These are phyloP conservation scores for Ceratocystis papillata DNA, from an alignment of 2,329 filamentous ascomycete genomes.

Conservation along the genomic window DNA sequence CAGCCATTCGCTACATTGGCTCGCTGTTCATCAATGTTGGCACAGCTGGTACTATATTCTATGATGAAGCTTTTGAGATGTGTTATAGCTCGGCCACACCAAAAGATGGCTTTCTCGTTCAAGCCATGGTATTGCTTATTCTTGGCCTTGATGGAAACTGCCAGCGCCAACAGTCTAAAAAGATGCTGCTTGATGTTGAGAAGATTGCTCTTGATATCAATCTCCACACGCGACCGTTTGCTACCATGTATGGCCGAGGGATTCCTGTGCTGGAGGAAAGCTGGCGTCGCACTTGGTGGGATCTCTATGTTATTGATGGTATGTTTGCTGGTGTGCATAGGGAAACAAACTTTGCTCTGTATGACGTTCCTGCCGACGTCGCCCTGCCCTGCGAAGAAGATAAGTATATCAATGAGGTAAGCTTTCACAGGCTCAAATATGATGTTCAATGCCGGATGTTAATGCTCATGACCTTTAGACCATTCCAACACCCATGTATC, in stretches of 20 bases:
- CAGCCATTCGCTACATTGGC: slow-evolving; percentile 47
- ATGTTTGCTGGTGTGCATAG: slow-evolving; percentile 73
- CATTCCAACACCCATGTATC: slow-evolving; percentile 48
- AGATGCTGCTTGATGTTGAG: slow-evolving; percentile 57
- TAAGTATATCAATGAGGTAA: slow-evolving; percentile 52
- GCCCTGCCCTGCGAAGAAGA: slow-evolving; percentile 71
- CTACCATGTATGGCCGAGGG: slow-evolving; percentile 50
- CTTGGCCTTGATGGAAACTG: slow-evolving; percentile 69
- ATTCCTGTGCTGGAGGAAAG: slow-evolving; percentile 66
- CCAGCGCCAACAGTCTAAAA: slow-evolving; percentile 56
- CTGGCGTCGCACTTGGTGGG: slow-evolving; percentile 88
- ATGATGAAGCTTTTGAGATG: slow-evolving; percentile 48
- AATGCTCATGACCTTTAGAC: slow-evolving; percentile 33
- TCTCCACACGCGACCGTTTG: slow-evolving; percentile 60
- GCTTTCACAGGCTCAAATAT: slow-evolving; percentile 26
- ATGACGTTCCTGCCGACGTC: slow-evolving; percentile 56
- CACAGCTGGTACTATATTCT: slow-evolving; percentile 39
- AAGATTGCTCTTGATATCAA: slow-evolving; percentile 64
- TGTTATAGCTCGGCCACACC: slow-evolving; percentile 39
- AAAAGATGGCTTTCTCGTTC: slow-evolving; percentile 55
- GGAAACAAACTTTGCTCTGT: slow-evolving; percentile 58
- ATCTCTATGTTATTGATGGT: slow-evolving; percentile 65
- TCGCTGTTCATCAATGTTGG: slow-evolving; percentile 45
- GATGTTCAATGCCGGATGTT: not conserved
- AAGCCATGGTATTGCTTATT: slow-evolving; percentile 65